Evolutionary conservation across 148 eudicot genomes (phyloP), one percentile per base, ranked within the genome.

Genomic region (Salicornia ramosissima): DNA sequence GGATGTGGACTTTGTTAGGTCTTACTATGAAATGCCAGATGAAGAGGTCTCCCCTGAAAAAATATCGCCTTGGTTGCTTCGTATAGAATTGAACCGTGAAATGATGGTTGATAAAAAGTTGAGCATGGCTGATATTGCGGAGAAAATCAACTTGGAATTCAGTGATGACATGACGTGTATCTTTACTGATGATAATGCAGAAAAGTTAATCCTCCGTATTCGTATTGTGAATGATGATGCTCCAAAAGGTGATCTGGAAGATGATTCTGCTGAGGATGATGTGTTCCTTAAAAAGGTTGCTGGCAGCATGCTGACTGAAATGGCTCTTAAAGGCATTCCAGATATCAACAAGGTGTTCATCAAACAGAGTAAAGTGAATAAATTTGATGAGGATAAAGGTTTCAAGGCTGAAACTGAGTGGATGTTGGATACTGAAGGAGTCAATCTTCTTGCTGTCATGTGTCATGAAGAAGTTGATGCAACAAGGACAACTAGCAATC

Each of bases 371-470:
- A 94, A 94, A 78, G 75, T 86, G 57, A 87, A 86, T 74, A 91
- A 84, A 75, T 94, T 94, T 68, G 93, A 91, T 24, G 97, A 91
- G 73, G 67, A 81, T 22, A 87, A 86, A 65, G 99, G 97, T 47
- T 94, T 94, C 43, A 82, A 75, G 74, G 78, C 96, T 19, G 96
- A 91, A 80, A 82, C 68, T 59, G 99, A 94, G 84, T 94, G 99
- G 99, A 94, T 94, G 96, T 82, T 94, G 52, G 99, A 94, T 75
- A 94, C 99, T 10, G 99, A 94, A 81, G 99, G 99, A 64, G 99
- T 91, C 66, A 91, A 91, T 76, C 99, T 94, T 55, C 80, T 94
- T 71, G 95, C 97, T 70, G 99, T 94, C 39, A 94, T 94, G 83
- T 83, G 88, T 73, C 92, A 94, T 71, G 93, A 94, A 57, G 97